A percentile compares a stretch with the other conserved stretches of the same genome.
Evolutionary conservation across 345 rosid genomes (phyloP).

Genomic region (Passiflora organensis): DNA sequence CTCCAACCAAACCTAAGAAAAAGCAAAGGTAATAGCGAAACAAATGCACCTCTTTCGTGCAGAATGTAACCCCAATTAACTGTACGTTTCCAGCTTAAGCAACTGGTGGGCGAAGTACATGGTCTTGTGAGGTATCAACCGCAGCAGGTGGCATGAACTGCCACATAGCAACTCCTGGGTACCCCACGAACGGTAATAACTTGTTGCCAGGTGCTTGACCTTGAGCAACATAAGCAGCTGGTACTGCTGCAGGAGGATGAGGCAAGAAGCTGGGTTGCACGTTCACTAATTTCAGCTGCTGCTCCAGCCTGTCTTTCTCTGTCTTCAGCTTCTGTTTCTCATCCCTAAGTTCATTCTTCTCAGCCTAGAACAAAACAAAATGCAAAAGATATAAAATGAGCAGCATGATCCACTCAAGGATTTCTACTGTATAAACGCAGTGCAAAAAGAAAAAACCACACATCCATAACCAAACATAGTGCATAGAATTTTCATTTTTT

Average conservation of each 20-base stretch:
- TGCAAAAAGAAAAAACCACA: no score
- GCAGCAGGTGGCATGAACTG: constrained; percentile 21
- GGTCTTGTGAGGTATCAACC: constrained; percentile 21
- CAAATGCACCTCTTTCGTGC: no score
- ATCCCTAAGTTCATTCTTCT: not conserved
- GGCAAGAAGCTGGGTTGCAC: constrained; percentile 15
- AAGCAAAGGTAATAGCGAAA: no score
- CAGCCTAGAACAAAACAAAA: not conserved
- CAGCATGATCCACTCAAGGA: no score
- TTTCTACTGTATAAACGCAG: no score
- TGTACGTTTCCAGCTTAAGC: constrained; percentile 12
- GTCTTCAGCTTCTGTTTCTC: constrained; percentile 24
- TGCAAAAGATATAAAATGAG: no score
- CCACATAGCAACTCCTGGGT: constrained; percentile 23
- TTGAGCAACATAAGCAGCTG: constrained; percentile 12
- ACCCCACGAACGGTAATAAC: constrained; percentile 18
- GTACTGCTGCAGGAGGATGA: constrained; percentile 1
- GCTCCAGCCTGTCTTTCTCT: constrained; percentile 20
- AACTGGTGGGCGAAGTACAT: constrained; percentile 18
- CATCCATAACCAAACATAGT: no score
- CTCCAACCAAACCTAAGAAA: no score
- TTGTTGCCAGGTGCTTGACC: constrained; percentile 18
- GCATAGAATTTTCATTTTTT: no score
- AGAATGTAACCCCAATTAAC: no score
- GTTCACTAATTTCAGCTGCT: constrained; percentile 14